Base-by-base conservation (phyloP, 2,329 filamentous ascomycete genomes). In the Xylaria sp. region DNA sequence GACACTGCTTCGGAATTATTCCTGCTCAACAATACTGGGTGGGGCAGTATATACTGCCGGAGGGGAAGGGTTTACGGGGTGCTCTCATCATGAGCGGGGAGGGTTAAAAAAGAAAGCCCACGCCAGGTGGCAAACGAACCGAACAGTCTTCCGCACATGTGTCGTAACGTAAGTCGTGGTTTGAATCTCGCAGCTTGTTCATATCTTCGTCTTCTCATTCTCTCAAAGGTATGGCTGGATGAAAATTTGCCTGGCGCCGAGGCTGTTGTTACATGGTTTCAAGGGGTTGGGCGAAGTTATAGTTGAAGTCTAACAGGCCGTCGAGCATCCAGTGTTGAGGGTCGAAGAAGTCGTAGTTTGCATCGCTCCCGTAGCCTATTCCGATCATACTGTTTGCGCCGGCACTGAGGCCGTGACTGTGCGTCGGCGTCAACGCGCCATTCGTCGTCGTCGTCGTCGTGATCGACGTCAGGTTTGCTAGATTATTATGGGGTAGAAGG, bases 281-380 rank as follows among this genome's bases (percentile, higher is more conserved):
- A 37, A 85, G 70, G 1, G 79, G 76, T 52, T 75, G 74, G 37
- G 62, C 63, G 64, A 83, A 87, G 9, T 78, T 81, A 67, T 88
- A 92, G 60, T 90, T 90, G 68, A 93, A 89, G 68, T 92, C 89
- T 56, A 94, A 79, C 29, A 93, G 78, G 13, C 90, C 90, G 70
- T 97, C 92, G 56, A 97, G 77, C 78, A 96, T 91, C 92, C 92
- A 97, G 71, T 93, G 91, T 65, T 96, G 81, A 1, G 92, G 91
- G 72, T 96, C 92, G 67, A 96, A 96, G 57, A 95, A 91, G 70
- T 96, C 90, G 71, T 92, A 92, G 64, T 86, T 88, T 8, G 84
- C 83, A 50, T 89, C 82, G 61, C 83, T 68, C 37, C 65, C 80
- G 59, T 90, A 88, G 62, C 80, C 79, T 58, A 84, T 71, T 24